Base-by-base conservation (phyloP, 352 stramenopile species). In the Pythium pyrilobum region DNA sequence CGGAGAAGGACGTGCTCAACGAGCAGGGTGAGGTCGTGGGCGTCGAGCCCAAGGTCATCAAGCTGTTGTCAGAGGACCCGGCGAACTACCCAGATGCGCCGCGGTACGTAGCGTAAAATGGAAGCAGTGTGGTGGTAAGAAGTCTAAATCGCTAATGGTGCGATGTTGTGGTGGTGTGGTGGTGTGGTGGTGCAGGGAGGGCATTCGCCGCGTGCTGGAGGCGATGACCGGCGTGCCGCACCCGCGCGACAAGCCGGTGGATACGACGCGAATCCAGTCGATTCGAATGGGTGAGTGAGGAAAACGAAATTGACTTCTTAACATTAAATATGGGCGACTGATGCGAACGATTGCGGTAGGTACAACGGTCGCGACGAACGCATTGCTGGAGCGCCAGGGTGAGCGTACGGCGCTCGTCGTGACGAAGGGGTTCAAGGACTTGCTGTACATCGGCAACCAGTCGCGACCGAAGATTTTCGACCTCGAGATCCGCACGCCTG, bases 331-430 rank as follows among this genome's bases (percentile, higher is more conserved):
- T 37, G 41, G 5, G n/a, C 3, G 51, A 42, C 21, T 15, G 3
- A 12, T 37, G 28, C n/a, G n/a, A n/a, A n/a, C n/a, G n/a, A 43
- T 43, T 33, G 20, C 23, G 10, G 39, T 40, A 77, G 68, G 97
- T 18, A 99, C 96, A 9, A 99, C 97, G 5, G 97, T 99, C 12
- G 97, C 97, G 2, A 99, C 97, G n/a, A 99, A 99, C 66, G 97
- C 96, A 6, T 74, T 99, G 62, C 70, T 99, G 29, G 97, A 99
- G 72, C 77, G 97, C 39, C 78, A 98, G 49, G 97, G 97, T 20
- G 95, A 98, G 61, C 77, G 85, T 18, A 98, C 92, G 55, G 96
- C 89, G 42, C 77, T 99, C 3, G 70, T 99, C 7, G 98, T 91
- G 11, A 99, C 96, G 10, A 75, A 92, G 51, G 96, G 96, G 36